These are phyloP conservation scores for Coleophoma crateriformis DNA, from an alignment of 2,329 filamentous ascomycete species.

Conservation along the genomic window DNA sequence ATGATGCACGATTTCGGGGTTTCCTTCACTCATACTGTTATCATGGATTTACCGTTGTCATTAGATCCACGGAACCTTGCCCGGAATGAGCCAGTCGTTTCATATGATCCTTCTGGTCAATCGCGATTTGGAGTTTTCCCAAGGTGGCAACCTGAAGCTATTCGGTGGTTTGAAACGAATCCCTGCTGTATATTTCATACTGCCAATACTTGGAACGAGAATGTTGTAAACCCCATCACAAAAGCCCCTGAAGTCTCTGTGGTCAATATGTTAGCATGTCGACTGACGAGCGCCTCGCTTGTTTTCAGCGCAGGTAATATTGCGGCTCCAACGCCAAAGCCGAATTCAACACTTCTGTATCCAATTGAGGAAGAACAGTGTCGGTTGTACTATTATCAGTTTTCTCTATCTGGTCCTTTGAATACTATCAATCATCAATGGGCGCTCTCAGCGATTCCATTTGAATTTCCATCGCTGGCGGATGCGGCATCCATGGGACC, in stretches of 20 bases:
- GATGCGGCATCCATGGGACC: slow-evolving; percentile 48
- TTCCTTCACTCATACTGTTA: slow-evolving; percentile 55
- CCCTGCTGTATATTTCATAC: slow-evolving; percentile 69
- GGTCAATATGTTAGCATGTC: slow-evolving; percentile 61
- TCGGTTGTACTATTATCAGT: slow-evolving; percentile 64
- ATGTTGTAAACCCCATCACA: slow-evolving; percentile 13
- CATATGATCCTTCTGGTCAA: slow-evolving; percentile 49
- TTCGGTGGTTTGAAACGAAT: slow-evolving; percentile 64
- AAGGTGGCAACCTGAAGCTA: slow-evolving; percentile 46
- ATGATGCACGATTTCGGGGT: slow-evolving; percentile 78
- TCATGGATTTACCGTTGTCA: slow-evolving; percentile 63
- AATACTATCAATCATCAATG: slow-evolving; percentile 53
- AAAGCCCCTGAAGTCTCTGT: slow-evolving; percentile 27
- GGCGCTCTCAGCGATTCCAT: slow-evolving; percentile 57
- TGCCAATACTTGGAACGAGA: slow-evolving; percentile 63
- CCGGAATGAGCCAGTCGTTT: slow-evolving; percentile 49
- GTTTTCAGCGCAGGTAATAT: slow-evolving; percentile 63
- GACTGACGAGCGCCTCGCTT: slow-evolving; percentile 59
- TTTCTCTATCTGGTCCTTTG: slow-evolving; percentile 35
- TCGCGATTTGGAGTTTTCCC: slow-evolving; percentile 66
- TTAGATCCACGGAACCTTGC: slow-evolving; percentile 58
- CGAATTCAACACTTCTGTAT: slow-evolving; percentile 7
- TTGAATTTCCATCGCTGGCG: slow-evolving; percentile 61
- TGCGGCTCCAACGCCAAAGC: slow-evolving; percentile 40
- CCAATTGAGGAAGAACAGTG: slow-evolving; percentile 57